These are phyloP conservation scores for Trichothecium sympodiale DNA, from an alignment of 2,329 filamentous ascomycete species.

Conservation along the genomic window DNA sequence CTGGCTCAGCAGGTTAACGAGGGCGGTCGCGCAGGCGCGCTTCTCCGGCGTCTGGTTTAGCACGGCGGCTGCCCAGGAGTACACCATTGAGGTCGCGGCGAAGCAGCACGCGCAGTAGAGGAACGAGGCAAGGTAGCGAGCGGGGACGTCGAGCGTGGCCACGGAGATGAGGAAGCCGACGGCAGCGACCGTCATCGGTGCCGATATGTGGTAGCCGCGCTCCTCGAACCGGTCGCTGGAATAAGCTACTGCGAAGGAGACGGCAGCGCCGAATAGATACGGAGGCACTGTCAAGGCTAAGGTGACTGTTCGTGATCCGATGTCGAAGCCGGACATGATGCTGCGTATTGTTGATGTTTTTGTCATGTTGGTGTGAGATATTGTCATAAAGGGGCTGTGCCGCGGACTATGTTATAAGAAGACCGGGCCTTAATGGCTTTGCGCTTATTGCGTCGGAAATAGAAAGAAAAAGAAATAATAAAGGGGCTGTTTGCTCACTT, in stretches of 20 bases:
- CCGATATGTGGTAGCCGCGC: slow-evolving; percentile 46
- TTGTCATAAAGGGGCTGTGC: no score
- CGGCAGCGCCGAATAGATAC: slow-evolving; percentile 43
- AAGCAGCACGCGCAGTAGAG: slow-evolving; percentile 12
- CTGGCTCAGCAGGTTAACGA: slow-evolving; percentile 12
- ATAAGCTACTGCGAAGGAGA: slow-evolving; percentile 46
- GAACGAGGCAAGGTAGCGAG: slow-evolving; percentile 21
- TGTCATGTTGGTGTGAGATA: no score
- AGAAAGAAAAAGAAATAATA: background rate
- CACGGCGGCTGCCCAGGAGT: slow-evolving; percentile 9
- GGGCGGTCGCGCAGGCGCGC: slow-evolving; percentile 12
- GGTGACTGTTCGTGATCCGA: slow-evolving; percentile 36
- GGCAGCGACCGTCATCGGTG: slow-evolving; percentile 43
- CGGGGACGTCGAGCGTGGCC: slow-evolving; percentile 38
- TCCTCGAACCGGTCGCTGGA: slow-evolving; percentile 51
- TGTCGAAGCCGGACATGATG: slow-evolving; percentile 48
- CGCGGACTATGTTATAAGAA: no score
- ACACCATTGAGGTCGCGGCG: slow-evolving; percentile 10
- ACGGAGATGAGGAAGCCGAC: slow-evolving; percentile 48
- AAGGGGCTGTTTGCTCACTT: background rate
- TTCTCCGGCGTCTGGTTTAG: slow-evolving; percentile 14
- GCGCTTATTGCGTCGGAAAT: no score
- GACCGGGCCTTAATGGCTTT: no score
- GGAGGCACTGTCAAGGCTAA: slow-evolving; percentile 46
- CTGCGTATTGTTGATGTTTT: background rate